Conservation (phyloP, 495 filamentous ascomycete species). For the Saxophila tyrrhenica region DNA sequence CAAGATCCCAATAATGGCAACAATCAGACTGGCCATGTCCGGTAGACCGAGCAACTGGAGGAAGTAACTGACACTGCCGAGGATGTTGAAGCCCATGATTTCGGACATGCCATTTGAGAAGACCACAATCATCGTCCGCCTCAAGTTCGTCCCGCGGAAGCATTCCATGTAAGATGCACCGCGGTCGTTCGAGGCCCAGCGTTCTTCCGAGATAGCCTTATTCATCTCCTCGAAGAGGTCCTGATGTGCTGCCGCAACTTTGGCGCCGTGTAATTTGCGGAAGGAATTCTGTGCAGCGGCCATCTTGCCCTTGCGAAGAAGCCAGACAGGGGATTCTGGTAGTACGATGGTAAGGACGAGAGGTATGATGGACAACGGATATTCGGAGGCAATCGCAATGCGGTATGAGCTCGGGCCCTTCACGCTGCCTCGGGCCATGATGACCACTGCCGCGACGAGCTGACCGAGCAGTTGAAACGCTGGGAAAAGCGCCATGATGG, state of each 20-base stretch:
- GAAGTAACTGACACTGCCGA: conserved; percentile 53
- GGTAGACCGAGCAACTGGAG: conserved; percentile 50
- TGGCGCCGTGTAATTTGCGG: conserved; percentile 1
- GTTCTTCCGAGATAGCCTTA: not conserved
- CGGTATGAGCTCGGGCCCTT: conserved; percentile 12
- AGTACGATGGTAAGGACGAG: conserved; percentile 17
- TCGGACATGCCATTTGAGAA: conserved; percentile 1
- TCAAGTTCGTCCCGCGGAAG: conserved; percentile 25
- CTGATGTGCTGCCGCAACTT: not conserved
- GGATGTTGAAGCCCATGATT: conserved; percentile 32
- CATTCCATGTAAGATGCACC: conserved; percentile 24
- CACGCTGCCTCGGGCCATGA: conserved; percentile 23
- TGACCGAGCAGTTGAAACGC: conserved; percentile 38
- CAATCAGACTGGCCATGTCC: conserved; percentile 47
- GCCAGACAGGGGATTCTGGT: conserved; percentile 17
- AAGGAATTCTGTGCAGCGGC: conserved; percentile 6
- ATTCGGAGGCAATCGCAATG: conserved; percentile 18
- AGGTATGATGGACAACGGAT: conserved; percentile 19
- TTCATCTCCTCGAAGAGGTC: conserved; percentile 4
- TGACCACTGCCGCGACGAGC: conserved; percentile 34
- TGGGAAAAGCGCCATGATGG: conserved; percentile 36
- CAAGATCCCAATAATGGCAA: conserved; percentile 50
- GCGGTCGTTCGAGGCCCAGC: not conserved
- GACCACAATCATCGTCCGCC: conserved; percentile 28
- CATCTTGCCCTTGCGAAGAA: conserved; percentile 10